These are phyloP conservation scores for Ganoderma meredithae DNA, from an alignment of 1,284 basidiomycete species.

Conservation along the genomic window DNA sequence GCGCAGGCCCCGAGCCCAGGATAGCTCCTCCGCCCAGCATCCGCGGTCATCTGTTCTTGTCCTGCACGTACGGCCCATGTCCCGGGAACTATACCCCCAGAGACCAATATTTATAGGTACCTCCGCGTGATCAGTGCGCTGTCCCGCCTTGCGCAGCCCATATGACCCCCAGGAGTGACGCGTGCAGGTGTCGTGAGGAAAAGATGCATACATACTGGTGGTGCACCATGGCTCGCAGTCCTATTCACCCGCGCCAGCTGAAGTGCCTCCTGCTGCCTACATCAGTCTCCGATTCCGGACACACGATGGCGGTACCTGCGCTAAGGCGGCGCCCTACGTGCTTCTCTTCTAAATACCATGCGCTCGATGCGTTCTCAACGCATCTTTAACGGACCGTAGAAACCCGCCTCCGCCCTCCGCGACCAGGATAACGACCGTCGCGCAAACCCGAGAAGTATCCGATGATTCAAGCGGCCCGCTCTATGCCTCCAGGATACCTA, in stretches of 20 bases:
- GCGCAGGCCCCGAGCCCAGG: not conserved
- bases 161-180: not conserved
- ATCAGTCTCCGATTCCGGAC: constrained; percentile 10
- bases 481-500: not conserved
- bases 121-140: not conserved
- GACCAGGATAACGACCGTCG: constrained; percentile 11
- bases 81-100: constrained; percentile 9
- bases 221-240: not conserved
- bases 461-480: constrained; percentile 28
- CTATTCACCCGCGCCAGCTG: constrained; percentile 11
- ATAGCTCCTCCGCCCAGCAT: constrained; percentile 1
- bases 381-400: constrained; percentile 17
- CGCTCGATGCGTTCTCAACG: constrained; percentile 13
- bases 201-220: not conserved
- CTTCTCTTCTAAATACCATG: constrained; percentile 24
- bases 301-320: constrained; percentile 7
- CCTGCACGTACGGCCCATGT: not conserved
- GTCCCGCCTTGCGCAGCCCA: not conserved
- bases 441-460: constrained; percentile 24
- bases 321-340: constrained; percentile 17
- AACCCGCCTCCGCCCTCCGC: not conserved
- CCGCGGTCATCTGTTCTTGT: constrained; percentile 8
- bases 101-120: not conserved
- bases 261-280: constrained; percentile 6
- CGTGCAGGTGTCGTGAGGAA: not conserved